Evolutionary conservation across 345 rosid species (phyloP).

Genomic region (Ceriops tagal): DNA sequence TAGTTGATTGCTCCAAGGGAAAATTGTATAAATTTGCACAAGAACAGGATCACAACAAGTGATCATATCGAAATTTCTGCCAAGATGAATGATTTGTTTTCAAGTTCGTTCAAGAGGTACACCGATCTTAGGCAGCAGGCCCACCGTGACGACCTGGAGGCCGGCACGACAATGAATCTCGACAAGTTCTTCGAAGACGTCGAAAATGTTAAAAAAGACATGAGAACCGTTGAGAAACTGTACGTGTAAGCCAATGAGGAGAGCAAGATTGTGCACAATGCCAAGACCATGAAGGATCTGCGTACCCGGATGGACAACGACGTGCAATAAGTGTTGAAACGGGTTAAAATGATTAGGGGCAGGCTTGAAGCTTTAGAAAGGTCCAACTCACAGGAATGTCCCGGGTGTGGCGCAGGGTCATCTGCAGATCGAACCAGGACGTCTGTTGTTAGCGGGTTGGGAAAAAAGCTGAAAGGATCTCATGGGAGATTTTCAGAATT

Average conservation of each 20-base stretch:
- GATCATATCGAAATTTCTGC: background rate
- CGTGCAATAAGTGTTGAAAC: slow-evolving; percentile 59
- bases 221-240: slow-evolving; percentile 49
- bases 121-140: slow-evolving; percentile 62
- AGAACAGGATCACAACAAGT: background rate
- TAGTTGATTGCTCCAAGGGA: background rate
- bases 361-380: slow-evolving; percentile 69
- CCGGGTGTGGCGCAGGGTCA: slow-evolving; percentile 80
- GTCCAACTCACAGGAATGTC: slow-evolving; percentile 47
- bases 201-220: slow-evolving; percentile 68
- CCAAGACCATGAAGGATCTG: slow-evolving; percentile 59
- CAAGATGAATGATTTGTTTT: slow-evolving; percentile 78
- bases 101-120: slow-evolving; percentile 73
- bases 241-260: slow-evolving; percentile 72
- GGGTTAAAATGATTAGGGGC: slow-evolving; percentile 56
- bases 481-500: slow-evolving; percentile 68
- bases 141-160: slow-evolving; percentile 54
- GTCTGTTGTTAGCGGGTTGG: slow-evolving; percentile 66
- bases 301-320: slow-evolving; percentile 63
- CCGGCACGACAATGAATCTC: slow-evolving; percentile 51
- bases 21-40: background rate
- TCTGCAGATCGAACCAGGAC: slow-evolving; percentile 77
- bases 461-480: slow-evolving; percentile 69
- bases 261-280: slow-evolving; percentile 56
- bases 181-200: slow-evolving; percentile 77